A percentile compares a stretch with the other conserved stretches of the same genome.
phyloP scores from a whole-genome alignment of 768 basidiomycete species.

The Boletus reticulatus region DNA sequence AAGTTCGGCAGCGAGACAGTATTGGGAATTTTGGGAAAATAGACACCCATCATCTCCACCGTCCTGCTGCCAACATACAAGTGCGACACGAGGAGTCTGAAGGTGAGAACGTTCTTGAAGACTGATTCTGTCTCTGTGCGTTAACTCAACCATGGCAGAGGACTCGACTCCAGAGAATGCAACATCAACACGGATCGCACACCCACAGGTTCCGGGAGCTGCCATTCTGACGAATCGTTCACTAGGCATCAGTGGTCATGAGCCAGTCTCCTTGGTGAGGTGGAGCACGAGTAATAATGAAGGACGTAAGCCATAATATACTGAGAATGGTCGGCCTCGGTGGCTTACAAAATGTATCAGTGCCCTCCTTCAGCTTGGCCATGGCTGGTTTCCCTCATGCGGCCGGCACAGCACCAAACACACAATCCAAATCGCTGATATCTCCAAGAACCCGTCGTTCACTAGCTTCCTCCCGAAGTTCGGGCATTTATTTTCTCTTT shows the following conservation, averaged over 20 bases:
- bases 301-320: conserved; percentile 13
- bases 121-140: background rate
- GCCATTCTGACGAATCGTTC: background rate
- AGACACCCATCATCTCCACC: background rate
- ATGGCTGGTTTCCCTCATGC: conserved; percentile 6
- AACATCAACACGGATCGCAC: background rate
- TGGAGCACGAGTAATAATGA: background rate
- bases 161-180: background rate
- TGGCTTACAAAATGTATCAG: conserved; percentile 2
- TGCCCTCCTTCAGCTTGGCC: conserved; percentile 12
- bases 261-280: background rate
- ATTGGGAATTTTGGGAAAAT: conserved; percentile 8
- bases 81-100: background rate
- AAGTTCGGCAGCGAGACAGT: conserved; percentile 20
- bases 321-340: background rate
- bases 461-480: background rate
- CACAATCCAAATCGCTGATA: background rate
- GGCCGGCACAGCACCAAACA: background rate
- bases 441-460: conserved; percentile 1
- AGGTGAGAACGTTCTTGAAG: conserved; percentile 5
- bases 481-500: conserved; percentile 8
- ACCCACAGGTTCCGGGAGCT: background rate
- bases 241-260: background rate
- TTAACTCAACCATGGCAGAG: conserved; percentile 1
- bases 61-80: background rate